Evolutionary conservation across 2,329 filamentous ascomycete genomes (phyloP), one percentile per base, ranked within the genome.

Genomic region (Claviceps quebecensis): DNA sequence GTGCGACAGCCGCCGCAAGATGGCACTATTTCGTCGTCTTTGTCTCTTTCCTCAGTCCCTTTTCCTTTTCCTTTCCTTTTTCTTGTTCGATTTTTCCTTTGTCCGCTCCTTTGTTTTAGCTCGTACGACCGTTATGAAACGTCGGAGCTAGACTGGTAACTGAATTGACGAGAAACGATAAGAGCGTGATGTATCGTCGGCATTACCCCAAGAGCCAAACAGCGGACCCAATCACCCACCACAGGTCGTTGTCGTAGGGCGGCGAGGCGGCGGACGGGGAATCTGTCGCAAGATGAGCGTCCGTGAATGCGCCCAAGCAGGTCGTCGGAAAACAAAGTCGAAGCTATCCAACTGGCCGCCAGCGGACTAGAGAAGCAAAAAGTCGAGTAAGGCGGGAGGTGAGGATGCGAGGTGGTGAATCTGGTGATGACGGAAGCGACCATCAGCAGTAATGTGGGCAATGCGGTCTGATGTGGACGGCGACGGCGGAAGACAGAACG

Each of bases 321-420:
- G 29, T 11, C 9, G 29, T 34, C 29, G 7, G 3, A 9, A 9
- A 26, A 26, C 14, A 44, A 44, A 16, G 13, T 16, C 14, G 38
- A 39, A 39, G 16, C 34, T 19, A 29, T 48, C 37, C 49, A 49
- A 44, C 14, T 48, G 48, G 53, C 55, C 53, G 55, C 50, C 50
- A 52, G 50, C 50, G 50, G 50, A 22, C 11, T 13, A 17, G 8
- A 3, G 16, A 13, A 26, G 14, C 16, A 7, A 13, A 38, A 37
- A 44, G 39, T 45, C 34, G 8, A 45, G 16, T 6, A 19, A 36
- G 36, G n/a, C 34, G 40, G 26, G 11, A n/a, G 36, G 3, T 11
- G 29, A 34, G 29, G 9, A 34, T 11, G 29, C 29, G 29, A 34
- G 29, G 29, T 34, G 9, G 29, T 34, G 29, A 34, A 34, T 19